A percentile compares a stretch with the other conserved stretches of the same genome.
Conservation (phyloP, 495 filamentous ascomycete species). For the Lineolata rhizophorae region DNA sequence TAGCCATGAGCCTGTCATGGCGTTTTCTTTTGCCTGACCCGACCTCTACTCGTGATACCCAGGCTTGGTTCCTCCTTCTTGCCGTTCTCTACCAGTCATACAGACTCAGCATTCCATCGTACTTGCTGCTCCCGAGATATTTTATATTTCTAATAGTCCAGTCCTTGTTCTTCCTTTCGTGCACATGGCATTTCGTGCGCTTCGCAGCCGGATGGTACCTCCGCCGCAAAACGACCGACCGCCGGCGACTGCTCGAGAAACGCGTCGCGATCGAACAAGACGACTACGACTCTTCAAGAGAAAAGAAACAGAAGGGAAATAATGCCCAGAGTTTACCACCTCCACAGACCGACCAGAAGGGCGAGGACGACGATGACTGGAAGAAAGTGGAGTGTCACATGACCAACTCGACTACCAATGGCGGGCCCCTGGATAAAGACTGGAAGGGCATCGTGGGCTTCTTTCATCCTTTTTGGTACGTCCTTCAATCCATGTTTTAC, state of each 20-base stretch:
- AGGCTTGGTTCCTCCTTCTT: no score
- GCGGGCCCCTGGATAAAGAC: conserved; percentile 28
- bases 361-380: conserved; percentile 45
- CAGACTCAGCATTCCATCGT: no score
- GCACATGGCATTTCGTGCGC: background rate
- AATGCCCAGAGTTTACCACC: conserved; percentile 7
- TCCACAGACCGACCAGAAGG: conserved; percentile 14
- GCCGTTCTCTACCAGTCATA: no score
- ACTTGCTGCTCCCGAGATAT: no score
- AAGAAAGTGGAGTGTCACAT: conserved; percentile 44
- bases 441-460: conserved; percentile 81
- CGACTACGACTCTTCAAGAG: background rate
- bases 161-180: background rate
- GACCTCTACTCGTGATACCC: no score
- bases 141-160: no score
- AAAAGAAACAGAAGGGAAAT: no score
- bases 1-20: no score
- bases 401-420: conserved; percentile 28
- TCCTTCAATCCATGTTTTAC: background rate
- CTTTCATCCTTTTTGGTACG: conserved; percentile 89
- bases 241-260: background rate
- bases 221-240: background rate
- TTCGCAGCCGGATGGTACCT: background rate
- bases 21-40: no score
- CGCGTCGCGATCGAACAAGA: background rate